Evolutionary conservation across 305 asterid species (phyloP).

Genomic region (Caryopteris hybrid): DNA sequence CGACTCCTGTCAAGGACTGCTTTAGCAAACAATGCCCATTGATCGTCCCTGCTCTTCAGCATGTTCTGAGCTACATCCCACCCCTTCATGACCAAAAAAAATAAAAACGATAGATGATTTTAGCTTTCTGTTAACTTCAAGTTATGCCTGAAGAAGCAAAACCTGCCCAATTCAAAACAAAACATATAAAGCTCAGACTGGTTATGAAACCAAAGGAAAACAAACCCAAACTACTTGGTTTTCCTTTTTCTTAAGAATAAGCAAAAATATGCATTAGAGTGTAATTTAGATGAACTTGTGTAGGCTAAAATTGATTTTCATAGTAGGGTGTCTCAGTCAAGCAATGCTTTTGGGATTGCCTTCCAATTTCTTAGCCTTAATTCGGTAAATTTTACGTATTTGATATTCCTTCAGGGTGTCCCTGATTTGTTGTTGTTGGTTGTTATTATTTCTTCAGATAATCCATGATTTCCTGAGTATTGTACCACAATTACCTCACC

Average conservation of each 20-base stretch:
- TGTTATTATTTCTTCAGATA: conserved; percentile 2
- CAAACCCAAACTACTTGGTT: not conserved
- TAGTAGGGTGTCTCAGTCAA: not conserved
- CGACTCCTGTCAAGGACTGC: conserved; percentile 94
- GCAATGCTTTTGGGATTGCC: not conserved
- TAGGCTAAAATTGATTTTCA: not conserved
- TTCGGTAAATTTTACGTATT: not conserved
- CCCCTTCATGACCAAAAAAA: conserved; percentile 49
- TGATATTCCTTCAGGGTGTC: not conserved
- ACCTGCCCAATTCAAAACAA: not conserved
- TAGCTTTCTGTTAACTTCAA: conserved; percentile 5
- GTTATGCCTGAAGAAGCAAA: not conserved
- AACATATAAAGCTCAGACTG: not conserved
- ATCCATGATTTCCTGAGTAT: not conserved
- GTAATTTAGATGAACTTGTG: not conserved
- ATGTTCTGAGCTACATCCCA: conserved; percentile 81
- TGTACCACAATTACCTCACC: not conserved
- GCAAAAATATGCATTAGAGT: no score
- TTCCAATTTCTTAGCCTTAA: not conserved
- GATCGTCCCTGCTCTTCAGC: conserved; percentile 53
- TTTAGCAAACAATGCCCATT: conserved; percentile 95
- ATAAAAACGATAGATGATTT: not conserved
- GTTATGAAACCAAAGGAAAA: not conserved
- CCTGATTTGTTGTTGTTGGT: not conserved
- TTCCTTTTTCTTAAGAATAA: not conserved